Evolutionary conservation across 2,329 filamentous ascomycete species (phyloP).

Genomic region (Colletotrichum sidae): DNA sequence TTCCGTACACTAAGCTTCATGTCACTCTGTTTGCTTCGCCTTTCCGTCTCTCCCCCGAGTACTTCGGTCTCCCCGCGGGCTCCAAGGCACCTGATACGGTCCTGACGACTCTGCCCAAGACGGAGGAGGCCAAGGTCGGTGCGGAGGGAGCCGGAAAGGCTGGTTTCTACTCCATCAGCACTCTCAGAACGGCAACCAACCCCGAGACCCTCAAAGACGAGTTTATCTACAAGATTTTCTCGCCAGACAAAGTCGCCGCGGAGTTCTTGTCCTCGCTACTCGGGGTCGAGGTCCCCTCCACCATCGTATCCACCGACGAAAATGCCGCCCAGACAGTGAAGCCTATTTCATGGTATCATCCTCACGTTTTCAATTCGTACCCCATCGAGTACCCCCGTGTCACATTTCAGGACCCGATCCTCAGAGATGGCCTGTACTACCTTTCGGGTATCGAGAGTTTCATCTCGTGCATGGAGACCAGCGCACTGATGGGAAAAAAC

Average conservation of each 20-base stretch:
- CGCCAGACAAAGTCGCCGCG: slow-evolving; percentile 63
- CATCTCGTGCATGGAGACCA: slow-evolving; percentile 98
- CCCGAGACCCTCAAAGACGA: slow-evolving; percentile 65
- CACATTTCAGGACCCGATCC: slow-evolving; percentile 83
- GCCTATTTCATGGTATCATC: slow-evolving; percentile 79
- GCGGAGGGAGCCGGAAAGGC: slow-evolving; percentile 74
- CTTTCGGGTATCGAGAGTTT: slow-evolving; percentile 88
- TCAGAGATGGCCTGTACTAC: slow-evolving; percentile 77
- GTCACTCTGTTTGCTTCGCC: slow-evolving; percentile 91
- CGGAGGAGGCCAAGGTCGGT: slow-evolving; percentile 63
- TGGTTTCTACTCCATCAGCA: slow-evolving; percentile 88
- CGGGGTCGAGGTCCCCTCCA: slow-evolving; percentile 58
- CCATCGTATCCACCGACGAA: slow-evolving; percentile 47
- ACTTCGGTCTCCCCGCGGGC: slow-evolving; percentile 75
- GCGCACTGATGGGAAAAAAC: slow-evolving; percentile 89
- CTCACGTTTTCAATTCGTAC: slow-evolving; percentile 86
- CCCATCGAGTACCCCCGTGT: slow-evolving; percentile 86
- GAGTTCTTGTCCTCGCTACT: slow-evolving; percentile 66
- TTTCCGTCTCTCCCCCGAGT: slow-evolving; percentile 74
- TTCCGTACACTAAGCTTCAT: slow-evolving; percentile 89
- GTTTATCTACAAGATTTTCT: slow-evolving; percentile 75
- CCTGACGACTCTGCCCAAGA: slow-evolving; percentile 81
- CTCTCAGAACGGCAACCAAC: slow-evolving; percentile 73
- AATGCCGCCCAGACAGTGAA: slow-evolving; percentile 43
- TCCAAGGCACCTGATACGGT: slow-evolving; percentile 76